A percentile compares a stretch with the other conserved stretches of the same genome.
These are phyloP conservation scores for Talaromyces atroroseus DNA, from an alignment of 2,329 filamentous ascomycete species.

Conservation along the genomic window DNA sequence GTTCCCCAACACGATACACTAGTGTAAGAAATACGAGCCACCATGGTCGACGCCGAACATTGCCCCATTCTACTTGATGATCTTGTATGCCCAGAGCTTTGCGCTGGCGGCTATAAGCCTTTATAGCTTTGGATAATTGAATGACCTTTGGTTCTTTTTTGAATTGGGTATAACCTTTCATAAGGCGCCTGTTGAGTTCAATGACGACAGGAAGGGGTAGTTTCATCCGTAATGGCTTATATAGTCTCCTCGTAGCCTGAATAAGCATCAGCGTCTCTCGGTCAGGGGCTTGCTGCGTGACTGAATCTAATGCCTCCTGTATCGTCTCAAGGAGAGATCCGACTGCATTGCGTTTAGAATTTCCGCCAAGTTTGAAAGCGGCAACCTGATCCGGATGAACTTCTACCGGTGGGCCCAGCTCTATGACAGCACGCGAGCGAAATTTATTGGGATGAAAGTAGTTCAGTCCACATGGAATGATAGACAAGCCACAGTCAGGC, in stretches of 20 bases:
- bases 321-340: conserved; percentile 79
- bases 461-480: conserved; percentile 97
- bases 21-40: conserved; percentile 69
- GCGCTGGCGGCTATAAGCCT: conserved; percentile 79
- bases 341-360: conserved; percentile 69
- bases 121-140: conserved; percentile 68
- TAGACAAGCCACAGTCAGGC: conserved; percentile 81
- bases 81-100: conserved; percentile 81
- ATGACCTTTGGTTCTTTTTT: conserved; percentile 84
- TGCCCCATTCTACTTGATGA: conserved; percentile 89
- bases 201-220: conserved; percentile 86
- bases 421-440: conserved; percentile 87
- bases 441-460: conserved; percentile 99
- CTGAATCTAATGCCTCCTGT: conserved; percentile 75
- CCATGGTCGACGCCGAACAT: conserved; percentile 57
- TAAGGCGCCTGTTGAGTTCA: conserved; percentile 84
- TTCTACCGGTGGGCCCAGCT: conserved; percentile 86
- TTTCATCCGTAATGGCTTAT: conserved; percentile 91
- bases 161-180: conserved; percentile 86
- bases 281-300: conserved; percentile 87
- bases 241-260: conserved; percentile 85
- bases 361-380: conserved; percentile 73
- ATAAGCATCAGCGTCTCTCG: conserved; percentile 96
- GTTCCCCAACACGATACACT: conserved; percentile 72
- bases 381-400: conserved; percentile 78